Evolutionary conservation across 495 filamentous ascomycete species (phyloP), one percentile per base, ranked within the genome.

Genomic region (Elasticomyces elasticus): DNA sequence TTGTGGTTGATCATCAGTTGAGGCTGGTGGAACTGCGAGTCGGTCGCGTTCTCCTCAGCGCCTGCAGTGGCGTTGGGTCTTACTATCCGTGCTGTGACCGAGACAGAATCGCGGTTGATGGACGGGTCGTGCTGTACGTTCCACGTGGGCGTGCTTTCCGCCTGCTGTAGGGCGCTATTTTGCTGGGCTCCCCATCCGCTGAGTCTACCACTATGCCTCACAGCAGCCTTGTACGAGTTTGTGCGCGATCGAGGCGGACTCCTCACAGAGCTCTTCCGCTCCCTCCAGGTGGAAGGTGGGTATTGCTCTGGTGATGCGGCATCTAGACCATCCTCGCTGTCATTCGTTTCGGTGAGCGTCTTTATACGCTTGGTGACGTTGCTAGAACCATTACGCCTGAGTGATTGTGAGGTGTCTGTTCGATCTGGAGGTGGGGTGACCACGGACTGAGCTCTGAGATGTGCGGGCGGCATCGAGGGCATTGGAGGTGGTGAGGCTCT

Each of bases 351-450:
- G 10, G 67, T 85, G 41, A 95, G 73, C 13, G 88, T 87, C 63
- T 92, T 87, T 63, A 95, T 94, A 49, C 89, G 82, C 65, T 86
- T 85, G 7, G 87, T 90, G 61, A 95, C 94, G 35, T 87, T 87
- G 24, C 84, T 86, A 1, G 88, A 90, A 19, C 94, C 77, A 63
- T 88, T 91, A 66, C 76, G 66, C 71, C 86, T 89, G 1, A 82
- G 78, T 49, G 80, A 64, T 17, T 74, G 60, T 30, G 74, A 44
- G 1, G 61, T 54, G 40, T 64, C 58, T 9, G 64, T 40, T 1
- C 40, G 13, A 2, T 52, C 55, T 26, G 24, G 20, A n/a, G 48
- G 38, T 9, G 46, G 25, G 6, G 24, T 44, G 10, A 20, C 11
- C 1, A 37, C 45, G 24, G 45, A 49, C 9, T 19, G n/a, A 19